Evolutionary conservation across 139 green algal genomes (phyloP).

Genomic region (Chlorella sp.): DNA sequence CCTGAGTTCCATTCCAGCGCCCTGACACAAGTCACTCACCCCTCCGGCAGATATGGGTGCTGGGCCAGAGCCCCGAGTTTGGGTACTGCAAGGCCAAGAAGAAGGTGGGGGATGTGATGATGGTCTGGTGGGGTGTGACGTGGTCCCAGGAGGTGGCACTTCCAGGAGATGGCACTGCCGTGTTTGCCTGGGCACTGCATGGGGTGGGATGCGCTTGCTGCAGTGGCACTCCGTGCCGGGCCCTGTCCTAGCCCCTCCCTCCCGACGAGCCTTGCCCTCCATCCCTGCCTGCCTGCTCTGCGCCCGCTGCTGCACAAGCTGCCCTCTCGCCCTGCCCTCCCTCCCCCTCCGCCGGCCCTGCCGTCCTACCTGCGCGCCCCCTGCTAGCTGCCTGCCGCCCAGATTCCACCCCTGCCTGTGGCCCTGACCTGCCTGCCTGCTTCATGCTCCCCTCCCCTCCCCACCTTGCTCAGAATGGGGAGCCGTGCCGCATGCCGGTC

Average conservation of each 20-base stretch:
- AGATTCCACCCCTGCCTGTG: background rate
- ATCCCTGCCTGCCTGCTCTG: background rate
- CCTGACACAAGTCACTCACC: no score
- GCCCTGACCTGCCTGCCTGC: background rate
- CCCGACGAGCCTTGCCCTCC: background rate
- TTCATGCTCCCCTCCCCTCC: background rate
- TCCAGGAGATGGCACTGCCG: no score
- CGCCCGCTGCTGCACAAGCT: no score
- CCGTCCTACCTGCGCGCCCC: background rate
- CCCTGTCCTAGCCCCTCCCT: background rate
- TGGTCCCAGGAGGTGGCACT: no score
- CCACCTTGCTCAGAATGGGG: slow-evolving; percentile 43
- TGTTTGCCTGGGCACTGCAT: no score
- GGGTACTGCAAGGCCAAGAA: slow-evolving; percentile 52
- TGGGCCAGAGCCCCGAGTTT: slow-evolving; percentile 60
- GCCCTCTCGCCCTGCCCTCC: no score
- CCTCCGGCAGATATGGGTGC: slow-evolving; percentile 36
- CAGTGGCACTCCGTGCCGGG: background rate
- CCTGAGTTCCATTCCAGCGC: no score
- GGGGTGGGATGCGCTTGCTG: no score
- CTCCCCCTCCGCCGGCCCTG: background rate
- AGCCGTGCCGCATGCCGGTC: slow-evolving; percentile 53
- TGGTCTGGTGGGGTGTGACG: no score
- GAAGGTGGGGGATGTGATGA: slow-evolving; percentile 39
- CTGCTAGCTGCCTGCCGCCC: background rate